Evolutionary conservation across 2,329 filamentous ascomycete species (phyloP), one percentile per base, ranked within the genome.

Genomic region (Trichoderma citrinoviride): DNA sequence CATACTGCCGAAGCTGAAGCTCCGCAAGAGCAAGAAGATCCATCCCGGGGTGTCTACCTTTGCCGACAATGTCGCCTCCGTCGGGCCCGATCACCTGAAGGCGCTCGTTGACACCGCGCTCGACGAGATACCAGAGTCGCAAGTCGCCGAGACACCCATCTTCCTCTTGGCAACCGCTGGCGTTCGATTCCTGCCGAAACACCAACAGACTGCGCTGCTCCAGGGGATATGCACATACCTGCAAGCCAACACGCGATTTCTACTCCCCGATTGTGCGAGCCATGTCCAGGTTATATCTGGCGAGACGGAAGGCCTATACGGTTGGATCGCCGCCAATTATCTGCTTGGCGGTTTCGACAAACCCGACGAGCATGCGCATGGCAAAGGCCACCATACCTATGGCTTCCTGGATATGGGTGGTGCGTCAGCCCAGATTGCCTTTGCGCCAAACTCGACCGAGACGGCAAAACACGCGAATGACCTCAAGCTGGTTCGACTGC

Each of bases 401-500:
- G 95, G 95, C 0, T 99, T 99, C 73, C 81, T 99, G 67, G 95
- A 99, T 75, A 99, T 99, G 96, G 95, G 95, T 56, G 95, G 95
- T 58, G 95, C 95, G 27, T 98, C 94, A 0, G 94, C 95, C 17
- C 95, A 99, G 78, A 98, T 99, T 73, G 95, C 96, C 0, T 99
- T 99, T 76, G 94, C 93, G 2, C 95, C 95, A 1, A 99, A 99
- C 77, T 80, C 85, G 4, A 98, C 95, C 1, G 95, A 99, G 76
- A 89, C 93, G 1, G 85, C 88, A 72, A 95, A 93, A 73, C 96
- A 99, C 75, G 89, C 92, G 0, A 85, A 97, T 67, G 93, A 98
- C 74, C 80, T 99, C 63, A 97, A 93, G 68, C 77, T 98, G 15
- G 79, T 99, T 65, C 89, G 95, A 55, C 80, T 99, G 78, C 87